phyloP scores from a whole-genome alignment of 768 basidiomycete genomes.

The Amanita rubescens region DNA sequence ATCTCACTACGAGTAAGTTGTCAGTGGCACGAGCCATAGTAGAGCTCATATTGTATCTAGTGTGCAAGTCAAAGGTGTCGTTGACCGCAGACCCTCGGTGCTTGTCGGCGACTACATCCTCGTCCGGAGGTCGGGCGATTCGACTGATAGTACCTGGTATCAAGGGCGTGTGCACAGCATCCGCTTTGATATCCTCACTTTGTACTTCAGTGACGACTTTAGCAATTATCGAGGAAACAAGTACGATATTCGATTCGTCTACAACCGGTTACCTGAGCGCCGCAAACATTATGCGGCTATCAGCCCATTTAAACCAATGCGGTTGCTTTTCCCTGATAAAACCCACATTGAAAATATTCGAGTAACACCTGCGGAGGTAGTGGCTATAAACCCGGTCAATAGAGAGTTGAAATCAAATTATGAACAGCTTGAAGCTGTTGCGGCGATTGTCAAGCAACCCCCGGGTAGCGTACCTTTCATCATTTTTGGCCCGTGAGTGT shows the following conservation, averaged over 20 bases:
- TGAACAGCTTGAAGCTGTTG: conserved; percentile 44
- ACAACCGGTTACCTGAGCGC: conserved; percentile 46
- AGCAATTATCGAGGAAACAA: conserved; percentile 28
- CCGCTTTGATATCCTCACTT: conserved; percentile 30
- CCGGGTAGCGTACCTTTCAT: conserved; percentile 48
- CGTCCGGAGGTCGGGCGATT: conserved; percentile 21
- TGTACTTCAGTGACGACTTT: conserved; percentile 42
- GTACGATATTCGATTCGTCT: conserved; percentile 48
- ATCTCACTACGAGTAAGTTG: conserved; percentile 36
- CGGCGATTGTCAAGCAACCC: conserved; percentile 36
- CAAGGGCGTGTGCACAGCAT: conserved; percentile 46
- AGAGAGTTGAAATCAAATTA: conserved; percentile 32
- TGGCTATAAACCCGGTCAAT: conserved; percentile 20
- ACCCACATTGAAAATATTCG: conserved; percentile 17
- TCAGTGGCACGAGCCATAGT: not conserved
- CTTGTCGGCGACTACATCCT: conserved; percentile 43
- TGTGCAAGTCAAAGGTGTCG: conserved; percentile 45
- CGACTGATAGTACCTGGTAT: conserved; percentile 29
- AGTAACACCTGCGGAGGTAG: conserved; percentile 15
- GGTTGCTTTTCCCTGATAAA: conserved; percentile 41
- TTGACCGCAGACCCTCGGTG: conserved; percentile 52
- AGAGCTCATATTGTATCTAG: conserved; percentile 20
- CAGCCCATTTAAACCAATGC: conserved; percentile 27
- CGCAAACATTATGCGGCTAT: conserved; percentile 49
- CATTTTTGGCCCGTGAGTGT: conserved; percentile 56